Evolutionary conservation across 257 asterid genomes (phyloP).

Genomic region (Verbascum thapsus): DNA sequence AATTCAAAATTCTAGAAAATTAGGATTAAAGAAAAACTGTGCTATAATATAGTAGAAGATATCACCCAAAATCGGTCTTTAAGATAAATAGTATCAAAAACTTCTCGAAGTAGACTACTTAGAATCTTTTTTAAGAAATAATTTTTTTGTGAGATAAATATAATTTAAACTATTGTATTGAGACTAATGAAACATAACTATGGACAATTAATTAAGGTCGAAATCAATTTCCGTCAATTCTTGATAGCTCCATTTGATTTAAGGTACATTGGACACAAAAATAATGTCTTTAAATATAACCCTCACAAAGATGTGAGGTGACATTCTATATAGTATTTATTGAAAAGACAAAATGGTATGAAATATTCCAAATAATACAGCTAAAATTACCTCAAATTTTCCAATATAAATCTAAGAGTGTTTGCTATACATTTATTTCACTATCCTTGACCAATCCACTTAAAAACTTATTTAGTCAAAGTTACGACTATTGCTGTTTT

Average conservation of each 20-base stretch:
- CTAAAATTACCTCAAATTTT: not conserved
- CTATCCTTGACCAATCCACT: conserved; percentile 11
- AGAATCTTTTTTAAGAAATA: too few relatives aligned
- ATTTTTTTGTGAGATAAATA: too few relatives aligned
- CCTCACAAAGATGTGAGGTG: conserved; percentile 15
- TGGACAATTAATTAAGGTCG: conserved; percentile 5
- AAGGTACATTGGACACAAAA: not conserved
- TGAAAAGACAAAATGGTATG: conserved; percentile 3
- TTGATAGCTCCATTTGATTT: not conserved
- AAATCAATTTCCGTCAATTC: not conserved
- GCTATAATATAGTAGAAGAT: too few relatives aligned
- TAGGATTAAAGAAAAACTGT: too few relatives aligned
- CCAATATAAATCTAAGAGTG: conserved; percentile 3
- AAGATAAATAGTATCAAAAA: too few relatives aligned
- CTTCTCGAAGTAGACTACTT: too few relatives aligned
- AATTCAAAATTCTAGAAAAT: too few relatives aligned
- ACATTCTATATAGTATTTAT: not conserved
- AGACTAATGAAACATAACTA: not conserved
- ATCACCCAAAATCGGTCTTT: too few relatives aligned
- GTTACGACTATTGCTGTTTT: not conserved
- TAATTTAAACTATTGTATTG: not conserved
- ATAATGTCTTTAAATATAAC: not conserved
- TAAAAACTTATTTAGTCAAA: not conserved
- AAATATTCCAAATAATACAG: not conserved
- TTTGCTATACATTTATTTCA: conserved; percentile 8